Percentiles rank a stretch among this genome's conserved stretches.
These are phyloP conservation scores for Colletotrichum ledebouriae DNA, from an alignment of 2,329 filamentous ascomycete species.

Conservation along the genomic window DNA sequence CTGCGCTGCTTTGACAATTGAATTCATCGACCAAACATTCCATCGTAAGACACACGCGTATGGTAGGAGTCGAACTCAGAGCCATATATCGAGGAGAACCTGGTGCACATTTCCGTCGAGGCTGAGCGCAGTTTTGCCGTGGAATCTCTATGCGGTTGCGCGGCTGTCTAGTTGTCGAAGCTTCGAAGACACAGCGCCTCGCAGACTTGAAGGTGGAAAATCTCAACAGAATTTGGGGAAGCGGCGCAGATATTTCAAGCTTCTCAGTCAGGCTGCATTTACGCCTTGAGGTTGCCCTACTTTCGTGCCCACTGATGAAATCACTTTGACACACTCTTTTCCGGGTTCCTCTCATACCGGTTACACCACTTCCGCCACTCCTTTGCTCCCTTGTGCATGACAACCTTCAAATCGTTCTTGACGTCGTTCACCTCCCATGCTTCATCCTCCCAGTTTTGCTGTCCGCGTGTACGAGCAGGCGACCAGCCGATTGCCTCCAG, in stretches of 20 bases:
- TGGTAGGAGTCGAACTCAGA: neutral
- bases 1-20: conserved; percentile 7
- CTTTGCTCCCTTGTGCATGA: conserved; percentile 37
- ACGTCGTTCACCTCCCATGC: conserved; percentile 37
- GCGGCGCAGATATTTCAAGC: too few relatives aligned
- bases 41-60: too few relatives aligned
- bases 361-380: conserved; percentile 41
- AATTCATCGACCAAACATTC: neutral
- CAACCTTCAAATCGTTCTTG: conserved; percentile 34
- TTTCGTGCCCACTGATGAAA: too few relatives aligned
- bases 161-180: neutral
- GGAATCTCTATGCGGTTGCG: neutral
- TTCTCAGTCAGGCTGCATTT: too few relatives aligned
- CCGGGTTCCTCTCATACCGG: conserved; percentile 35
- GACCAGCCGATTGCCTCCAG: conserved; percentile 39
- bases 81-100: neutral
- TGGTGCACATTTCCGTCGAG: neutral
- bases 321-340: conserved; percentile 37
- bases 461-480: conserved; percentile 12
- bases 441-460: conserved; percentile 41
- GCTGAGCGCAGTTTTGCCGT: neutral
- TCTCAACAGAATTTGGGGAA: too few relatives aligned
- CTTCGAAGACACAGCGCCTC: too few relatives aligned
- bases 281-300: too few relatives aligned
- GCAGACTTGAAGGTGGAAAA: too few relatives aligned